These are phyloP conservation scores for Phylloporus scabripes DNA, from an alignment of 768 basidiomycete genomes.

Conservation along the genomic window DNA sequence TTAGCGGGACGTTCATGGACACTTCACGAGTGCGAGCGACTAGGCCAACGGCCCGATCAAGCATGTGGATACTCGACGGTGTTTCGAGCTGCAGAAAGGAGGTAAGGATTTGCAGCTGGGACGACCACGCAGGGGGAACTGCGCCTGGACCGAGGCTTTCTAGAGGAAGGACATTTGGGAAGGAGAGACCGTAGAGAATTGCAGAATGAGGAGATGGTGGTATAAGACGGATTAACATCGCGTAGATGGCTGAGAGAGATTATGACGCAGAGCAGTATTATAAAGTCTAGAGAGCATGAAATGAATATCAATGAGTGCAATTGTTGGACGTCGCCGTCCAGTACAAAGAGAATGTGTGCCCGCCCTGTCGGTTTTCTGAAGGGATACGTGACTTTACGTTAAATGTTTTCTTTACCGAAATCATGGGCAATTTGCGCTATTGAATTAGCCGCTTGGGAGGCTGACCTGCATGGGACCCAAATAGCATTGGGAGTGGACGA, in stretches of 20 bases:
- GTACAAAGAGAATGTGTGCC: conserved; percentile 17
- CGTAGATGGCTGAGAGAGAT: conserved; percentile 13
- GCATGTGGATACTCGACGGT: conserved; percentile 47
- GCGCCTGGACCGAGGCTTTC: conserved; percentile 30
- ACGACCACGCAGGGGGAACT: conserved; percentile 49
- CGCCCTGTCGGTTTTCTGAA: conserved; percentile 26
- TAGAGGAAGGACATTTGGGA: conserved; percentile 38
- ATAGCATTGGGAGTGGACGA: background rate
- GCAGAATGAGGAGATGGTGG: conserved; percentile 42
- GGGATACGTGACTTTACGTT: conserved; percentile 31
- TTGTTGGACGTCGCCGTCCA: conserved; percentile 27
- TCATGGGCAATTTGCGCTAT: conserved; percentile 1
- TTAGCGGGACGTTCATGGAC: conserved; percentile 50
- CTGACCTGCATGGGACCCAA: no score
- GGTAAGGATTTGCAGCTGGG: conserved; percentile 46
- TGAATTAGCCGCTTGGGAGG: background rate
- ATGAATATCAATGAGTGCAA: conserved; percentile 3
- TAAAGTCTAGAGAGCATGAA: conserved; percentile 18
- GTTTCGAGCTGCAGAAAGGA: conserved; percentile 47
- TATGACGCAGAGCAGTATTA: conserved; percentile 22
- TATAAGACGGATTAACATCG: conserved; percentile 56
- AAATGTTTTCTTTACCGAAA: conserved; percentile 14
- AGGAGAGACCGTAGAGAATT: conserved; percentile 55
- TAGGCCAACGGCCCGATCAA: conserved; percentile 57
- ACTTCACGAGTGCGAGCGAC: conserved; percentile 53